Conservation (phyloP, 352 stramenopile genomes). For the Globisporangium acanthophoron region DNA sequence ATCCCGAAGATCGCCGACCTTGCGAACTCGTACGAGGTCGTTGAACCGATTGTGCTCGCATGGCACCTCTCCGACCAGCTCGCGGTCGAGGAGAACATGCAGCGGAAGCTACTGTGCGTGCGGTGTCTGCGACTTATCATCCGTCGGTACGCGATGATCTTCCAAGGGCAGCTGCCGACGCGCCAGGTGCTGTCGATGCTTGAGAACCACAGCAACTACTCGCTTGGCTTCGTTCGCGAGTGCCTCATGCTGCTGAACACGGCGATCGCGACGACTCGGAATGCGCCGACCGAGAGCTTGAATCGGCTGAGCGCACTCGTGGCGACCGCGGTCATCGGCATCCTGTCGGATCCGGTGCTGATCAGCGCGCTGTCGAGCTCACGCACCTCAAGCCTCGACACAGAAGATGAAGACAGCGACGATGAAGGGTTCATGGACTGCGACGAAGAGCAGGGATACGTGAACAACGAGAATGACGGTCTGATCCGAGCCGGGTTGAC, state of each 20-base stretch:
- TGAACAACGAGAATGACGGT: constrained; percentile 59
- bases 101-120: constrained; percentile 52
- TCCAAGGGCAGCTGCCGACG: constrained; percentile 69
- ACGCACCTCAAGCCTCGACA: constrained; percentile 15
- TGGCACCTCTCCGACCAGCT: constrained; percentile 80
- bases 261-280: constrained; percentile 62
- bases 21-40: constrained; percentile 58
- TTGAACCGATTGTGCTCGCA: constrained; percentile 63
- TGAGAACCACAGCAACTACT: constrained; percentile 38
- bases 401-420: constrained; percentile 23
- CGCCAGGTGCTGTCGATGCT: constrained; percentile 56
- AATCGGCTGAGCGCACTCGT: constrained; percentile 47
- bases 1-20: constrained; percentile 66
- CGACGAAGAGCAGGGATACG: constrained; percentile 52
- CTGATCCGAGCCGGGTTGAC: constrained; percentile 65
- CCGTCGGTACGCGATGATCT: constrained; percentile 70
- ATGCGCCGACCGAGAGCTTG: constrained; percentile 56
- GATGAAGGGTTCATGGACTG: constrained; percentile 35
- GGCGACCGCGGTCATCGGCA: constrained; percentile 41
- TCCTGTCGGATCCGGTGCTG: constrained; percentile 52
- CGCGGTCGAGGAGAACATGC: constrained; percentile 50
- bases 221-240: constrained; percentile 55
- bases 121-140: constrained; percentile 67
- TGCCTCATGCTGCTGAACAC: constrained; percentile 74
- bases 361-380: constrained; percentile 40